Conservation (phyloP, 2,329 filamentous ascomycete species). For the Ophiosphaerella herpotricha region DNA sequence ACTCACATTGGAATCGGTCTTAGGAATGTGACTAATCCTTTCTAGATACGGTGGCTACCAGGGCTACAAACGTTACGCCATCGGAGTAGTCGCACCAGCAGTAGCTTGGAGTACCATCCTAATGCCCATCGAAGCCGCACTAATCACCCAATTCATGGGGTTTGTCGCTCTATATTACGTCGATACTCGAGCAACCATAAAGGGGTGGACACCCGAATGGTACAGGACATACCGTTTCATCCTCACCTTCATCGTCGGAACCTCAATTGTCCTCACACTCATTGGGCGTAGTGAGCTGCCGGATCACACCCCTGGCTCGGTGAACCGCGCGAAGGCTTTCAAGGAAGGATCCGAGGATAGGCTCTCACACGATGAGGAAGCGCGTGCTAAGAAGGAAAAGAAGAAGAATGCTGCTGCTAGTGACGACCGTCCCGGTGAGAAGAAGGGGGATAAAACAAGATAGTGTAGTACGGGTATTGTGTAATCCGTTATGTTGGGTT, state of each 20-base stretch:
- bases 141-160: conserved; percentile 83
- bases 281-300: conserved; percentile 80
- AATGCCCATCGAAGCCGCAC: conserved; percentile 80
- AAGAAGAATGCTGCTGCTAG: conserved; percentile 30
- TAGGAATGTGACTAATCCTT: background rate
- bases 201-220: conserved; percentile 83
- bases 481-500: too few relatives aligned
- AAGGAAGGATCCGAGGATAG: conserved; percentile 41
- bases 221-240: conserved; percentile 90
- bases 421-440: conserved; percentile 9
- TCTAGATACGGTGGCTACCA: conserved; percentile 61
- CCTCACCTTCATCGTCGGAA: conserved; percentile 85
- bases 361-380: conserved; percentile 39
- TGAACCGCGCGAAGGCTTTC: conserved; percentile 56
- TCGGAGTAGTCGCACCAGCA: conserved; percentile 77
- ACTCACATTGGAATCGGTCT: background rate
- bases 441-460: background rate
- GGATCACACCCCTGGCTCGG: conserved; percentile 52
- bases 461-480: too few relatives aligned
- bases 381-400: conserved; percentile 16
- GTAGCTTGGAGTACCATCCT: conserved; percentile 89
- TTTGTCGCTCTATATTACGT: conserved; percentile 87
- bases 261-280: conserved; percentile 78
- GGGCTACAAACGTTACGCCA: conserved; percentile 79
- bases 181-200: conserved; percentile 71